These are phyloP conservation scores for Heliamphora exappendiculata DNA, from an alignment of 148 eudicot species.

Conservation along the genomic window DNA sequence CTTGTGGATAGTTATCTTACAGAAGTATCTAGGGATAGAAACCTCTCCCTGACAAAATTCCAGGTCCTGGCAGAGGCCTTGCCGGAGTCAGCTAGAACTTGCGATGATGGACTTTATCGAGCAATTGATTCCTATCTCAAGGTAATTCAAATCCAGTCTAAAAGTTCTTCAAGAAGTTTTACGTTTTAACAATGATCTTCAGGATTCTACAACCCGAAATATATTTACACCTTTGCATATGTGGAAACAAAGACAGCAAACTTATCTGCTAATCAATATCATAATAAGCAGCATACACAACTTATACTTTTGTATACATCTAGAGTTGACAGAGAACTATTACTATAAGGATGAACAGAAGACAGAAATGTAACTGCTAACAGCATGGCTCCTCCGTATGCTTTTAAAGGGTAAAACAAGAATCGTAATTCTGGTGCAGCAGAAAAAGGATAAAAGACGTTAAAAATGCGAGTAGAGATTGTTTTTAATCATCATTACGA, in stretches of 20 bases:
- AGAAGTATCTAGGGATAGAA: slow-evolving; percentile 79
- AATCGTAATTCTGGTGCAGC: neutral
- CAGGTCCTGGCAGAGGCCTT: slow-evolving; percentile 95
- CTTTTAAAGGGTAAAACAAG: neutral
- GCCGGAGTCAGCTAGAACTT: slow-evolving; percentile 89
- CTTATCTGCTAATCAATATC: neutral
- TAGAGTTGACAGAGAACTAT: neutral
- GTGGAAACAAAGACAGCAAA: neutral
- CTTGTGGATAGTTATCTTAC: slow-evolving; percentile 92
- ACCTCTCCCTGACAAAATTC: slow-evolving; percentile 73
- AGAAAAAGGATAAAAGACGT: neutral
- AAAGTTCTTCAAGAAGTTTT: neutral
- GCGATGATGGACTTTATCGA: slow-evolving; percentile 92
- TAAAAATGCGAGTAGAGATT: neutral
- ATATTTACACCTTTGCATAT: neutral
- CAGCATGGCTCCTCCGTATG: neutral
- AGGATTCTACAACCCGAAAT: neutral
- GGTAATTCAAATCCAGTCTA: slow-evolving; percentile 35
- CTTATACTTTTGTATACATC: neutral
- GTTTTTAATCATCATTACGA: neutral
- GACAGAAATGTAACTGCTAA: neutral
- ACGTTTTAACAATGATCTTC: neutral
- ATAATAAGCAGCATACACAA: neutral
- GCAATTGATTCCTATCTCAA: slow-evolving; percentile 95
- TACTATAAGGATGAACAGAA: neutral